These are phyloP conservation scores for Biscogniauxia mediterranea DNA, from an alignment of 2,329 filamentous ascomycete genomes.

Conservation along the genomic window DNA sequence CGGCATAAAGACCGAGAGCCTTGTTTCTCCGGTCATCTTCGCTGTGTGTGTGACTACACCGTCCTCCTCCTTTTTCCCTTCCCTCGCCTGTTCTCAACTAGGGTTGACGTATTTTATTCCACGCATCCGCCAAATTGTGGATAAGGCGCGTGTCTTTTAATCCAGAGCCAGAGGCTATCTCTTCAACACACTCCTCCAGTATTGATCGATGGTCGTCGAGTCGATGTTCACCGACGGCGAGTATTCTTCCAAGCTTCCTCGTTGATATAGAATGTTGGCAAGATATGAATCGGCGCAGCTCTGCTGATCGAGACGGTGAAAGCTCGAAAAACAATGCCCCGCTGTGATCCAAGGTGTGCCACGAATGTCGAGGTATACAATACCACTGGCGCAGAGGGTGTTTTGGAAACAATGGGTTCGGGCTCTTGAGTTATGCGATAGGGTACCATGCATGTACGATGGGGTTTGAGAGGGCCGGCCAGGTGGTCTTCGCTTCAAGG, in stretches of 20 bases:
- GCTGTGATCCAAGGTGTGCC: constrained; percentile 6
- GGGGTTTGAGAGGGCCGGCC: constrained; percentile 6
- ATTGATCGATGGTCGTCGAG: not conserved
- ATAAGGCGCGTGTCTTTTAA: not conserved
- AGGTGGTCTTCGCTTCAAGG: constrained; percentile 15
- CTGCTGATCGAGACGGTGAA: constrained; percentile 10
- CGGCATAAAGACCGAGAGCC: constrained; percentile 71
- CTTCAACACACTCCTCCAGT: not conserved
- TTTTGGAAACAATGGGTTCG: constrained; percentile 8
- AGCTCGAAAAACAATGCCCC: constrained; percentile 15
- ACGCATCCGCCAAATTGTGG: constrained; percentile 19
- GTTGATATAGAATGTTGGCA: not conserved
- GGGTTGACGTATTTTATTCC: constrained; percentile 8
- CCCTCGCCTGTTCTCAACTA: constrained; percentile 14
- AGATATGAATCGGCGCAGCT: constrained; percentile 12
- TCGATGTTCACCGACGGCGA: not conserved
- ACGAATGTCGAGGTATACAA: constrained; percentile 11
- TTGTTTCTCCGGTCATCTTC: constrained; percentile 47
- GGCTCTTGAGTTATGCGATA: constrained; percentile 12
- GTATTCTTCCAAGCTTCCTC: not conserved
- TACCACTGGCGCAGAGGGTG: constrained; percentile 11
- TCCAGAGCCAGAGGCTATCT: not conserved
- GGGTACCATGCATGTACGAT: constrained; percentile 1
- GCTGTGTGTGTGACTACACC: constrained; percentile 16
- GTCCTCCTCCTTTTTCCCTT: constrained; percentile 15